Evolutionary conservation across 495 filamentous ascomycete species (phyloP).

Genomic region (Annulohypoxylon bovei): DNA sequence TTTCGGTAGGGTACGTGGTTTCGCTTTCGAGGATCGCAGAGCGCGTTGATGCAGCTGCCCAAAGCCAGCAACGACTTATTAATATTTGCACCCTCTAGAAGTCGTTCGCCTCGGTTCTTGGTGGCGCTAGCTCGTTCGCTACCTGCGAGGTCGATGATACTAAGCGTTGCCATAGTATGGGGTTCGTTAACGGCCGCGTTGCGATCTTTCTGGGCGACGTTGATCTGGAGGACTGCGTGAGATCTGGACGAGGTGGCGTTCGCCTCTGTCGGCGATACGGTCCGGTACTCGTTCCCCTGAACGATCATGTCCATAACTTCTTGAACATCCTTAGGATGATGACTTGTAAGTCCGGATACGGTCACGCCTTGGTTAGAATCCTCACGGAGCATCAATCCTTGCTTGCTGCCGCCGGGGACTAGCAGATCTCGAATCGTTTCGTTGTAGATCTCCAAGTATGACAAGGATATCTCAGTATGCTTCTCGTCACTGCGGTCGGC

Average conservation of each 20-base stretch:
- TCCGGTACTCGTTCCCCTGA: slow-evolving; percentile 90
- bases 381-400: slow-evolving; percentile 91
- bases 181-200: slow-evolving; percentile 95
- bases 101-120: slow-evolving; percentile 91
- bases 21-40: slow-evolving; percentile 91
- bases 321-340: slow-evolving; percentile 83
- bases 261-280: slow-evolving; percentile 95
- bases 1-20: slow-evolving; percentile 98
- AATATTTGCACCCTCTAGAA: slow-evolving; percentile 97
- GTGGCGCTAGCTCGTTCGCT: slow-evolving; percentile 97
- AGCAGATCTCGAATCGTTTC: slow-evolving; percentile 97
- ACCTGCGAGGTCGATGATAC: slow-evolving; percentile 96
- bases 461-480: slow-evolving; percentile 87
- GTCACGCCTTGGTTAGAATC: slow-evolving; percentile 94
- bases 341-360: slow-evolving; percentile 90
- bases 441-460: slow-evolving; percentile 99
- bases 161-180: slow-evolving; percentile 96
- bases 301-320: slow-evolving; percentile 99
- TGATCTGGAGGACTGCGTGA: slow-evolving; percentile 98
- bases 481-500: slow-evolving; percentile 86
- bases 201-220: slow-evolving; percentile 90
- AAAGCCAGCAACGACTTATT: slow-evolving; percentile 97
- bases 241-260: slow-evolving; percentile 98
- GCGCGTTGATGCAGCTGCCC: slow-evolving; percentile 97
- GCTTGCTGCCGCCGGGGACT: slow-evolving; percentile 84